Evolutionary conservation across 352 stramenopile species (phyloP).

Genomic region (Phytophthora macrochlamydospora): DNA sequence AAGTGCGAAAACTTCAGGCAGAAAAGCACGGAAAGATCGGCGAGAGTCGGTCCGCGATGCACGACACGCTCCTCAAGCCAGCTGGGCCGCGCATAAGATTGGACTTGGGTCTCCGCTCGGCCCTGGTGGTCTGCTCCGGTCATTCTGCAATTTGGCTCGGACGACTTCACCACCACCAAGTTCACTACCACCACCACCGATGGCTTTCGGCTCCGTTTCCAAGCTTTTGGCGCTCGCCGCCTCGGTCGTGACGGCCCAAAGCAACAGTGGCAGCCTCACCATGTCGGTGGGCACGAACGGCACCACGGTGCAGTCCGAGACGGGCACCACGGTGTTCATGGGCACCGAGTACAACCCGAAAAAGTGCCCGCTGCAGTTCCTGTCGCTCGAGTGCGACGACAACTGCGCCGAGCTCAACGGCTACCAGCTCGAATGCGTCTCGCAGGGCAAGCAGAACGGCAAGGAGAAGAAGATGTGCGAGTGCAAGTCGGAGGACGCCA

Average conservation of each 20-base stretch:
- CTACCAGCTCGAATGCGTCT: conserved; percentile 11
- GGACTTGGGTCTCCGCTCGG: neutral
- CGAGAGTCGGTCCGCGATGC: conserved; percentile 1
- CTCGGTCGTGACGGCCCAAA: conserved; percentile 5
- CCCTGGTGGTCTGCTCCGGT: conserved; percentile 5
- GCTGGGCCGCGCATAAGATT: conserved; percentile 18
- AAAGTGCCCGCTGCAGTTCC: conserved; percentile 60
- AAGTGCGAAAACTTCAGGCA: no score
- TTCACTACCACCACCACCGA: conserved; percentile 1
- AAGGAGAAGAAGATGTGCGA: no score
- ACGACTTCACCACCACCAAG: neutral
- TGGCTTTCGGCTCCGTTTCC: conserved; percentile 21
- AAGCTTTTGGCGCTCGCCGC: conserved; percentile 10
- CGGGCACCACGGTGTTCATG: no score
- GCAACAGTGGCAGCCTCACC: conserved; percentile 30
- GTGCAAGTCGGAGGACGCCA: no score
- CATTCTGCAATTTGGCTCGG: conserved; percentile 24
- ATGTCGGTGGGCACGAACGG: conserved; percentile 50
- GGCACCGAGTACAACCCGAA: conserved; percentile 46
- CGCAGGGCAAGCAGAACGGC: no score
- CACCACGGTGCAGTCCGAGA: no score
- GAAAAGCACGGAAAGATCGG: neutral
- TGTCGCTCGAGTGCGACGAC: conserved; percentile 46
- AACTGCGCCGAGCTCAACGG: conserved; percentile 60
- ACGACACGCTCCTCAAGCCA: conserved; percentile 7